A percentile compares a stretch with the other conserved stretches of the same genome.
phyloP scores from a whole-genome alignment of 192 early-diverging fungal species.

The Coemansia brasiliensis region DNA sequence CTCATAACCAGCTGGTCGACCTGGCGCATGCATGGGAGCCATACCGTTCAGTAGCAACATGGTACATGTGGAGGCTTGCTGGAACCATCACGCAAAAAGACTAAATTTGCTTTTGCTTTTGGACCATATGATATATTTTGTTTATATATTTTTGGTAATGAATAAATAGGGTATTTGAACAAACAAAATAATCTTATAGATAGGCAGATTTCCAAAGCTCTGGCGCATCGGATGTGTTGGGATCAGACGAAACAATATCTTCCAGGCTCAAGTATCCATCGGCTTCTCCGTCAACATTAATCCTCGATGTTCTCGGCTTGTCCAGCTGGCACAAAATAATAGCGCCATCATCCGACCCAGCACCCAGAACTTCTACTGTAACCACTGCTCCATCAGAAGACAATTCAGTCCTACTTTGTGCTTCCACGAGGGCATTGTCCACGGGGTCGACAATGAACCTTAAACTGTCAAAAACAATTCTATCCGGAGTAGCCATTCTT shows the following conservation, averaged over 20 bases:
- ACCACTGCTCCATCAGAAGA: neutral
- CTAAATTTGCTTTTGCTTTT: constrained; percentile 2
- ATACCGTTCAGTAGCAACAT: constrained; percentile 62
- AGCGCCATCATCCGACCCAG: constrained; percentile 38
- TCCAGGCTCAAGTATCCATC: constrained; percentile 35
- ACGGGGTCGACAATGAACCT: constrained; percentile 6
- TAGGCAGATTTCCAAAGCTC: constrained; percentile 8
- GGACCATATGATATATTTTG: too few relatives aligned
- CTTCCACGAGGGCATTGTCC: neutral
- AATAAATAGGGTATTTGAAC: too few relatives aligned
- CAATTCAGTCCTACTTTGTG: too few relatives aligned
- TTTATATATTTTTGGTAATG: too few relatives aligned
- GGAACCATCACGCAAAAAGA: constrained; percentile 47
- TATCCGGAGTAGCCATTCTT: constrained; percentile 1
- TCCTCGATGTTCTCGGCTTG: neutral
- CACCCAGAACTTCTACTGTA: constrained; percentile 25
- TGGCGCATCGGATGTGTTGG: constrained; percentile 24
- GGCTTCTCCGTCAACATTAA: neutral
- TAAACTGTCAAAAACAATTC: constrained; percentile 10
- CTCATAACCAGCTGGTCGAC: constrained; percentile 57
- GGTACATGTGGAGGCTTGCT: constrained; percentile 65
- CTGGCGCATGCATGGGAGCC: constrained; percentile 63
- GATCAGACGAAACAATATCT: constrained; percentile 40
- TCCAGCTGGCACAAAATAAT: constrained; percentile 37
- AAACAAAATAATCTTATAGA: neutral